These are phyloP conservation scores for Globisporangium heterothallicum DNA, from an alignment of 352 stramenopile genomes.

Conservation along the genomic window DNA sequence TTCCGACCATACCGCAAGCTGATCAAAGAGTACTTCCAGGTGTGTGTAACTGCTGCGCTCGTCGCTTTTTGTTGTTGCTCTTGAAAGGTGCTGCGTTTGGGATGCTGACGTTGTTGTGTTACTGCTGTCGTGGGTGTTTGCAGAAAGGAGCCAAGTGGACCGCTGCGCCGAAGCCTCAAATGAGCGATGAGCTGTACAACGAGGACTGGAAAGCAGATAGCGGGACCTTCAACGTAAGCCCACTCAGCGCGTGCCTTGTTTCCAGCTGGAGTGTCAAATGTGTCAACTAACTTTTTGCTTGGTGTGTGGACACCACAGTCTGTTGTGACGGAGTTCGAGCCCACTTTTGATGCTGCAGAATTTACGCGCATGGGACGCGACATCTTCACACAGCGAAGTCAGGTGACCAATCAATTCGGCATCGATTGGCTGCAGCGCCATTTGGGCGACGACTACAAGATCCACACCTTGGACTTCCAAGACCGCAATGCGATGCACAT, in stretches of 20 bases:
- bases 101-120: slow-evolving; percentile 3
- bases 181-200: slow-evolving; percentile 89
- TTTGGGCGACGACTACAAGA: slow-evolving; percentile 78
- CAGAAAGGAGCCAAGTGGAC: slow-evolving; percentile 84
- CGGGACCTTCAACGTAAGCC: slow-evolving; percentile 64
- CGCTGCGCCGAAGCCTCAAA: slow-evolving; percentile 84
- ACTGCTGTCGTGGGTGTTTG: slow-evolving; percentile 5
- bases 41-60: slow-evolving; percentile 11
- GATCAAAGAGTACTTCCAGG: slow-evolving; percentile 89
- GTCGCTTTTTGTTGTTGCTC: neutral
- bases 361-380: slow-evolving; percentile 88
- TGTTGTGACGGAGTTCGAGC: slow-evolving; percentile 87
- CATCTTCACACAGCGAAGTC: slow-evolving; percentile 89
- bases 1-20: slow-evolving; percentile 85
- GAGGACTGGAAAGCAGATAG: slow-evolving; percentile 77
- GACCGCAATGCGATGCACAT: slow-evolving; percentile 91
- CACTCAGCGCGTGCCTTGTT: neutral
- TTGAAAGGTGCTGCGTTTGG: neutral
- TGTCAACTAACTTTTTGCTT: neutral
- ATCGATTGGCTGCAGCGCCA: slow-evolving; percentile 88
- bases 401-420: slow-evolving; percentile 88
- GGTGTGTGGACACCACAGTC: slow-evolving; percentile 23
- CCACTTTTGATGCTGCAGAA: slow-evolving; percentile 85
- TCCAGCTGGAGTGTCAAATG: too few relatives aligned
- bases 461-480: slow-evolving; percentile 88